phyloP scores from a whole-genome alignment of 2,329 filamentous ascomycete genomes.

The Pseudogymnoascus sp. region DNA sequence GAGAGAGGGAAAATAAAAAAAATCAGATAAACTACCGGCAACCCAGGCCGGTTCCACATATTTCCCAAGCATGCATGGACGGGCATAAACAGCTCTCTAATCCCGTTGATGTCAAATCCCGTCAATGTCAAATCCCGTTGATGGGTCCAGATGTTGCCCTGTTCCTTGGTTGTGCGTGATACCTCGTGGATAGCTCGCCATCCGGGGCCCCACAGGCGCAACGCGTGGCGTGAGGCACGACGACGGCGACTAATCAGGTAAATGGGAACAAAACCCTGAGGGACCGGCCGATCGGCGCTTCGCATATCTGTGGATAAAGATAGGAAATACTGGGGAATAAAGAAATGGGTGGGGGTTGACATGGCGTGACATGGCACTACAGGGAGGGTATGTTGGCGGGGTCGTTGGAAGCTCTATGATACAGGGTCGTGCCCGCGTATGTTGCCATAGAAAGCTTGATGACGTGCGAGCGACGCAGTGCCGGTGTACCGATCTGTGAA shows the following conservation, averaged over 20 bases:
- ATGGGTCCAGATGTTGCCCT: neutral
- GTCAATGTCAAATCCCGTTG: neutral
- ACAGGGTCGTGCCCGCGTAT: neutral
- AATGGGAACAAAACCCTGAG: neutral
- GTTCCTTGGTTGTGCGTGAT: slow-evolving; percentile 12
- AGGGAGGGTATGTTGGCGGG: neutral
- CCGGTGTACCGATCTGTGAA: neutral
- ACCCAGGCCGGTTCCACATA: neutral
- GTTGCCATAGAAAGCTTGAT: neutral
- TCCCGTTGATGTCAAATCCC: neutral
- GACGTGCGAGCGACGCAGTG: neutral
- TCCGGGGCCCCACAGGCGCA: neutral
- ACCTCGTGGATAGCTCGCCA: slow-evolving; percentile 15
- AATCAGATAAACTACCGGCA: neutral
- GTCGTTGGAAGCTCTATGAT: neutral
- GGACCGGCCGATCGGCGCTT: neutral
- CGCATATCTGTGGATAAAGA: neutral
- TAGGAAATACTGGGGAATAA: neutral
- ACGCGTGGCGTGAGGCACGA: neutral
- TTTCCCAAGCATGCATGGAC: neutral
- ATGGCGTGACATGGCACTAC: neutral
- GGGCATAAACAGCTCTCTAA: neutral
- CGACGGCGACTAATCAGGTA: neutral
- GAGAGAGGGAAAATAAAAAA: neutral
- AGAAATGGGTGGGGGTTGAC: neutral